Evolutionary conservation across 495 filamentous ascomycete species (phyloP).

Genomic region (Hypoxylon cercidicola): DNA sequence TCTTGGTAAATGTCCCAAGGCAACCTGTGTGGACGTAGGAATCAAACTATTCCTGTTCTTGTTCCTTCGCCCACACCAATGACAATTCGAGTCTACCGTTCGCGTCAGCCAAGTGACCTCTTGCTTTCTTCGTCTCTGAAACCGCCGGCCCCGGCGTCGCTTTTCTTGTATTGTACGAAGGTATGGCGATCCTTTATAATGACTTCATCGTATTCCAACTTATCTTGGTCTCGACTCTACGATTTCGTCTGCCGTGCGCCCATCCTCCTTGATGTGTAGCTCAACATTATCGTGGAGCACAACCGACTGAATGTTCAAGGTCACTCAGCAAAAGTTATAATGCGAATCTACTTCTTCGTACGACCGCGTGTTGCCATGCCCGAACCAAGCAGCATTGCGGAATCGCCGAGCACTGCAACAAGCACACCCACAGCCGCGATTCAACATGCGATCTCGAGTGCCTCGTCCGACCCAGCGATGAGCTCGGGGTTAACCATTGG

Average conservation of each 20-base stretch:
- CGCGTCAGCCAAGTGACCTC: background rate
- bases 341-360: background rate
- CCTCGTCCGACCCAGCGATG: background rate
- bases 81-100: background rate
- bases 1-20: background rate
- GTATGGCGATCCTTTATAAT: background rate
- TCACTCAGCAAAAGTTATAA: background rate
- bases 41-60: background rate
- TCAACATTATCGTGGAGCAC: background rate
- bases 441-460: background rate
- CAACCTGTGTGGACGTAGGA: background rate
- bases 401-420: background rate
- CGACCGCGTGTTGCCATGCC: background rate
- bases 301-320: background rate
- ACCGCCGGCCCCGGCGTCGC: background rate
- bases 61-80: background rate
- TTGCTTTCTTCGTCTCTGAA: slow-evolving; percentile 5
- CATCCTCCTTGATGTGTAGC: background rate
- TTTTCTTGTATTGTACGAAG: background rate
- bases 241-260: background rate
- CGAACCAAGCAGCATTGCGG: background rate
- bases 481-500: background rate
- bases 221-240: background rate
- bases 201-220: background rate
- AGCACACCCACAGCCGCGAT: background rate